Percentiles rank a stretch among this genome's conserved stretches.
These are phyloP conservation scores for Byssoonygena ceratinophila DNA, from an alignment of 2,329 filamentous ascomycete species.

Conservation along the genomic window DNA sequence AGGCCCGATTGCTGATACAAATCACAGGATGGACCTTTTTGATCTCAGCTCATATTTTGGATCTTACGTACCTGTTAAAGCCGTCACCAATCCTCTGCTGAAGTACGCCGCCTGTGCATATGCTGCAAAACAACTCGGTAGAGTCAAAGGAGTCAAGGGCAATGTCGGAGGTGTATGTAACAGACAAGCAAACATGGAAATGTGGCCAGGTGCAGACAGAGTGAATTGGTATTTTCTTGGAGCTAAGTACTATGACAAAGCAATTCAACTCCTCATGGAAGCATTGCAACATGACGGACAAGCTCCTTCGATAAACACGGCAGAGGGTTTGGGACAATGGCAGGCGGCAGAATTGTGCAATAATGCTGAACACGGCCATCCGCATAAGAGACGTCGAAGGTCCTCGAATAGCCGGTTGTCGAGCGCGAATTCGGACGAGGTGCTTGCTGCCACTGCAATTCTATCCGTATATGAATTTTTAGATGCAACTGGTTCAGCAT, in stretches of 20 bases:
- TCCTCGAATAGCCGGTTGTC: slow-evolving; percentile 37
- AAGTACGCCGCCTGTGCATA: slow-evolving; percentile 50
- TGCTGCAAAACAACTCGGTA: slow-evolving; percentile 50
- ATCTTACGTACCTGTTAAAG: slow-evolving; percentile 49
- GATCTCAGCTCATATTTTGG: slow-evolving; percentile 49
- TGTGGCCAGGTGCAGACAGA: slow-evolving; percentile 40
- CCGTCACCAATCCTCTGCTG: slow-evolving; percentile 40
- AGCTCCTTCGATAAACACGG: slow-evolving; percentile 26
- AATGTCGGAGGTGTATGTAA: slow-evolving; percentile 38
- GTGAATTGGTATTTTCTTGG: slow-evolving; percentile 52
- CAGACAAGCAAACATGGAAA: slow-evolving; percentile 44
- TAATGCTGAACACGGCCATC: slow-evolving; percentile 33
- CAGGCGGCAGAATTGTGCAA: slow-evolving; percentile 26
- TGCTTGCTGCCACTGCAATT: slow-evolving; percentile 55
- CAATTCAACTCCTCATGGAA: slow-evolving; percentile 47
- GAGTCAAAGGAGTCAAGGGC: slow-evolving; percentile 44
- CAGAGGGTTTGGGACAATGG: slow-evolving; percentile 30
- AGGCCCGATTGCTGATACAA: neutral
- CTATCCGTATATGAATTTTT: slow-evolving; percentile 58
- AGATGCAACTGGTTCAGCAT: slow-evolving; percentile 53
- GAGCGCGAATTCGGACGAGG: slow-evolving; percentile 43
- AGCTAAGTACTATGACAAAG: slow-evolving; percentile 53
- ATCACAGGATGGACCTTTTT: slow-evolving; percentile 36
- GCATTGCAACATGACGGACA: slow-evolving; percentile 32
- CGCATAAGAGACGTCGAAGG: slow-evolving; percentile 34